Percentiles rank a stretch among this genome's conserved stretches.
phyloP scores from a whole-genome alignment of 345 rosid genomes.

The Mercurialis annua region DNA sequence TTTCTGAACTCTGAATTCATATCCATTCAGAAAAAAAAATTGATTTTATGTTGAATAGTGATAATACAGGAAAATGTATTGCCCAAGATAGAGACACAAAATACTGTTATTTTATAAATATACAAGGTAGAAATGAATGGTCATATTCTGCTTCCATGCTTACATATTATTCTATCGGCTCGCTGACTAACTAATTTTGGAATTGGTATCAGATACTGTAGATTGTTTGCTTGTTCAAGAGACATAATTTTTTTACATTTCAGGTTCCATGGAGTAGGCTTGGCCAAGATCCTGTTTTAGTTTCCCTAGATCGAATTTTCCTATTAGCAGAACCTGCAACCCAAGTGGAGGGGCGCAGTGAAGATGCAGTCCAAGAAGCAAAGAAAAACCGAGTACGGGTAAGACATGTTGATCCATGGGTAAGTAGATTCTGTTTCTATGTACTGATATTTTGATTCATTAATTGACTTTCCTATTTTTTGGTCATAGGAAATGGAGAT shows the following conservation, averaged over 20 bases:
- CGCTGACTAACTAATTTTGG: background rate
- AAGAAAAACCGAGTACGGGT: constrained; percentile 81
- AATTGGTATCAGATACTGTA: background rate
- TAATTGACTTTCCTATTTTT: constrained; percentile 22
- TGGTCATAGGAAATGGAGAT: constrained; percentile 75
- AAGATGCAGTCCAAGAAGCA: constrained; percentile 87
- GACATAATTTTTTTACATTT: constrained; percentile 7
- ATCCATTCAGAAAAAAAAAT: too few relatives aligned
- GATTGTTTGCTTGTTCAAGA: background rate
- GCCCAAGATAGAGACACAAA: too few relatives aligned
- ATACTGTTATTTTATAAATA: too few relatives aligned
- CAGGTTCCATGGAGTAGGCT: constrained; percentile 99
- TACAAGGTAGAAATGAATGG: too few relatives aligned
- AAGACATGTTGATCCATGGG: constrained; percentile 34
- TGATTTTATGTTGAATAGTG: too few relatives aligned
- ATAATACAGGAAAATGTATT: too few relatives aligned
- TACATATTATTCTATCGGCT: background rate
- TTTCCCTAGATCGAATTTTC: constrained; percentile 81
- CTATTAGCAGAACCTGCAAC: constrained; percentile 90
- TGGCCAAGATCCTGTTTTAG: constrained; percentile 95
- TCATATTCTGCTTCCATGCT: background rate
- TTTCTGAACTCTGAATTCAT: too few relatives aligned
- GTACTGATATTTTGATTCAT: constrained; percentile 12
- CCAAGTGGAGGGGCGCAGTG: constrained; percentile 65
- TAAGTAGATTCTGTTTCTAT: constrained; percentile 9